Conservation (phyloP, 2,329 filamentous ascomycete genomes). For the Botrytis aclada region DNA sequence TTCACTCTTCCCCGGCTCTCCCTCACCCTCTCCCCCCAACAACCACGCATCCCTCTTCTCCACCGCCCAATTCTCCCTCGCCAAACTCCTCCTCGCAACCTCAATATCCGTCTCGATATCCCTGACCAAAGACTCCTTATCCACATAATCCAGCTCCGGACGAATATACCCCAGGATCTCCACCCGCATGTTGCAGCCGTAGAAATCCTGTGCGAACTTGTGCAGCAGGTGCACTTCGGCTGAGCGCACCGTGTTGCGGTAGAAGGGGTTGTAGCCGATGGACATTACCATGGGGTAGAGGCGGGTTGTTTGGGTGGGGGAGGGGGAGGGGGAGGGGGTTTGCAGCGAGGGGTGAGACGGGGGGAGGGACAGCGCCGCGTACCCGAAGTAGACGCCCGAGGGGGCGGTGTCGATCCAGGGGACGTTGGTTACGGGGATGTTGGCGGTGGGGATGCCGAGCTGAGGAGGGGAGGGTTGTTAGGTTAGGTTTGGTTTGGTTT, state of each 20-base stretch:
- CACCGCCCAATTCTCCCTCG: constrained; percentile 57
- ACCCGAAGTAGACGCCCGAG: constrained; percentile 92
- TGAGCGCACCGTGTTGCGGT: constrained; percentile 82
- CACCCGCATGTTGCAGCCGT: constrained; percentile 74
- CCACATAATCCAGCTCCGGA: constrained; percentile 84
- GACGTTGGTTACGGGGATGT: constrained; percentile 70
- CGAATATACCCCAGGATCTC: constrained; percentile 84
- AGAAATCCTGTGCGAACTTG: constrained; percentile 76
- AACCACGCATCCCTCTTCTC: constrained; percentile 25
- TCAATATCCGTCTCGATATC: constrained; percentile 89
- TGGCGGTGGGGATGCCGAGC: constrained; percentile 96
- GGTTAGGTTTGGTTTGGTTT: no score
- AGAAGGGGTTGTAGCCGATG: constrained; percentile 96
- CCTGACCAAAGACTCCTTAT: constrained; percentile 75
- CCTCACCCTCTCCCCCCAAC: constrained; percentile 24
- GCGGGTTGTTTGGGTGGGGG: constrained; percentile 34
- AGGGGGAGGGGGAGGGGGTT: constrained; percentile 16
- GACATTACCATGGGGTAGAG: constrained; percentile 88
- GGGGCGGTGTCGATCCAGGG: constrained; percentile 62
- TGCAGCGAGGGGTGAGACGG: constrained; percentile 42
- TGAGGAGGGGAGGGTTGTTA: constrained; percentile 42
- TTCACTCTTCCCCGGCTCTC: neutral
- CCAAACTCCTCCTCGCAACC: constrained; percentile 72
- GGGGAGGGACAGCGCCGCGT: constrained; percentile 68
- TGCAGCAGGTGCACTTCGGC: constrained; percentile 91